phyloP scores from a whole-genome alignment of 2,329 filamentous ascomycete species.

The Sclerotinia subarctica region DNA sequence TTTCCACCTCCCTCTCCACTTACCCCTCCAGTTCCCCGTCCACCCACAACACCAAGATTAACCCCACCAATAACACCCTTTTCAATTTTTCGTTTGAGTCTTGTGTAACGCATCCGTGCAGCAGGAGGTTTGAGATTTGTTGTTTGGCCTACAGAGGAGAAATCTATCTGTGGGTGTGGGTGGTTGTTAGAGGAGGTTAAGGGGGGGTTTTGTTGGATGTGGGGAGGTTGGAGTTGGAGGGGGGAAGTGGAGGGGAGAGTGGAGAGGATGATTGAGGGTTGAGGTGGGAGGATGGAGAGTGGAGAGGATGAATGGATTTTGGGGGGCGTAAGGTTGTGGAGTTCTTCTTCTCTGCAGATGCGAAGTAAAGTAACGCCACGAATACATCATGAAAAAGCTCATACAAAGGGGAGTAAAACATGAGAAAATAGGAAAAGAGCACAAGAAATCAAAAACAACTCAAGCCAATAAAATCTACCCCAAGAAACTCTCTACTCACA shows the following conservation, averaged over 20 bases:
- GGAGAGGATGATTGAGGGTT: no score
- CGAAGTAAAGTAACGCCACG: no score
- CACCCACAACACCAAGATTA: constrained; percentile 21
- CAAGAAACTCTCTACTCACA: constrained; percentile 33
- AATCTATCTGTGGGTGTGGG: constrained; percentile 40
- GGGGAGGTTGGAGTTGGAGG: neutral
- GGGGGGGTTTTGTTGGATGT: constrained; percentile 3
- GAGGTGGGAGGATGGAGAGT: neutral
- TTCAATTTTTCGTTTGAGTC: constrained; percentile 38
- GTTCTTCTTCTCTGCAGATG: no score
- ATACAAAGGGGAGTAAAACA: no score
- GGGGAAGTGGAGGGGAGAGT: neutral
- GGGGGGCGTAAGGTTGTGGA: no score
- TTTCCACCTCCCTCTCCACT: no score
- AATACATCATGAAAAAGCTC: no score
- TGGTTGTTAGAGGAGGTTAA: neutral
- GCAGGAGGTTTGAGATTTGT: constrained; percentile 41
- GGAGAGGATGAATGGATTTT: neutral
- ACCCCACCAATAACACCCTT: constrained; percentile 33
- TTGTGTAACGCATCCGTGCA: constrained; percentile 42
- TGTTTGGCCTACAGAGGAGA: constrained; percentile 38
- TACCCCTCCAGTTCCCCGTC: neutral
- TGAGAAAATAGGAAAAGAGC: neutral
- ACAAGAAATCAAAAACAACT: neutral
- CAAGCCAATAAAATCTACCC: neutral